Evolutionary conservation across 2,329 filamentous ascomycete species (phyloP), one percentile per base, ranked within the genome.

Genomic region (Hypoxylon sp.): DNA sequence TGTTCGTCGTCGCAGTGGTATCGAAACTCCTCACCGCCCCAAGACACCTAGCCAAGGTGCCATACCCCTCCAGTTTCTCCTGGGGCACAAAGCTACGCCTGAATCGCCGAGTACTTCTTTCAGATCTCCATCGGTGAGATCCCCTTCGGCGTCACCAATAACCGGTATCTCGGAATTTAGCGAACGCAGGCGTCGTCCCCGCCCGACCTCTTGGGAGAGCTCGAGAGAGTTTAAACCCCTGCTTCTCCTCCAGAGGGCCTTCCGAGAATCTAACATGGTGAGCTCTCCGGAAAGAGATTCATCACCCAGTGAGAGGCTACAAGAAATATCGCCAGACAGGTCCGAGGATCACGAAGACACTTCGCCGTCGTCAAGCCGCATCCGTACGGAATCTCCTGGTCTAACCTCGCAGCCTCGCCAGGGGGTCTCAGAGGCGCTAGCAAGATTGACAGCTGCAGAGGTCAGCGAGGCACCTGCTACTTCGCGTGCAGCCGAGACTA

Each of bases 141-240:
- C 83, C 4, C 79, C 82, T 8, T 63, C 75, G 2, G 59, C 67
- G 10, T 74, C 75, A 41, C 71, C 75, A 10, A 67, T 74, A 7
- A 67, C 73, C n/a, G 66, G 73, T 0, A 73, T 74, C 49, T 62
- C 73, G 4, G 79, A 83, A 67, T 63, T 74, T 17, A 74, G 73
- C 30, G 67, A 76, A 13, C 69, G 71, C 13, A 82, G 79, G 68
- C 75, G 78, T 51, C 73, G 78, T 43, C 72, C 81, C 20, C 81
- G 87, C 4, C 86, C 86, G 11, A 87, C 80, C 11, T 89, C 86
- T 0, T 89, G 87, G 87, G 87, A 88, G 46, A 86, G 79, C 67
- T 84, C 83, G 17, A 85, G 85, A 56, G 92, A 95, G 73, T 89
- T 94, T 71, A 89, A 91, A 69, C 94, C 94, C 0, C 80, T 97